Base-by-base conservation (phyloP, 139 green algal genomes). In the Diplosphaera chodatii region DNA sequence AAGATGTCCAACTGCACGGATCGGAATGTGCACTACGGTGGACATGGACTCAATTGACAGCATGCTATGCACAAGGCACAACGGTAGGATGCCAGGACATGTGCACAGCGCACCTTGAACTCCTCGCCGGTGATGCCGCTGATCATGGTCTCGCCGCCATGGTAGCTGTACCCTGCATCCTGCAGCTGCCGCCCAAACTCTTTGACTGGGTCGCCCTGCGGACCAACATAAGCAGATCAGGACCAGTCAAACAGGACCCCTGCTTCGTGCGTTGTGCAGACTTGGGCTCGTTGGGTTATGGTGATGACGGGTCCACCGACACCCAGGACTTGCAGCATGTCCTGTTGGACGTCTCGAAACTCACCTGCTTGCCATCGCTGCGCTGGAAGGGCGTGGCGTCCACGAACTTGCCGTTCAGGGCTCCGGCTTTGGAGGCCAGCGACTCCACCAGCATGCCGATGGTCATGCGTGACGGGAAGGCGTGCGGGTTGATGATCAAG, bases 1-100 rank as follows among this genome's bases (percentile, higher is more conserved):
- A 90, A 99, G 74, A 99, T 99, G 77, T 99, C 91, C 40, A 82
- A 84, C 48, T 59, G 48, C 10, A 25, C 48, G 16, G 16, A 27
- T 23, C 3, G 48, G n/a, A n/a, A n/a, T n/a, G n/a, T n/a, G n/a
- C n/a, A n/a, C n/a, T n/a, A n/a, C n/a, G n/a, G n/a, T n/a, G n/a
- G n/a, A n/a, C n/a, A n/a, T n/a, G n/a, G n/a, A n/a, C n/a, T n/a
- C n/a, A n/a, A n/a, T n/a, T n/a, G n/a, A n/a, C n/a, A n/a, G n/a
- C n/a, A n/a, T n/a, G n/a, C n/a, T n/a, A n/a, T n/a, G n/a, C n/a
- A n/a, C n/a, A n/a, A n/a, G n/a, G n/a, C n/a, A n/a, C n/a, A n/a
- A n/a, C n/a, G n/a, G n/a, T n/a, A n/a, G n/a, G 10, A 80, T 77
- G 0, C 82, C 79, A n/a, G n/a, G n/a, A n/a, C 30, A 90, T 63